Base-by-base conservation (phyloP, 2,329 filamentous ascomycete genomes). In the Verticillium nonalfalfae region DNA sequence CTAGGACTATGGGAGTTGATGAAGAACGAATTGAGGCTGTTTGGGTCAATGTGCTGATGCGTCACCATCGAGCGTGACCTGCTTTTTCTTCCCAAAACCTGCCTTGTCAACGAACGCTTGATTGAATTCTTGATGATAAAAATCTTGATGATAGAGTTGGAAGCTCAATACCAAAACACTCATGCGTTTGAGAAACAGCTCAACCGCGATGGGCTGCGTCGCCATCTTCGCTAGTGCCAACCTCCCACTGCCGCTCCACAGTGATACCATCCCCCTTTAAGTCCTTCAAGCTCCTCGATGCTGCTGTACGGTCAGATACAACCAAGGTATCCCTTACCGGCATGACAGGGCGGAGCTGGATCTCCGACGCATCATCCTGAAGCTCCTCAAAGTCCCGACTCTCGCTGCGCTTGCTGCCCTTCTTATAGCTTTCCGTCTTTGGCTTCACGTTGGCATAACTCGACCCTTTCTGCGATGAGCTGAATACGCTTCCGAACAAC, bases 341-440 rank as follows among this genome's bases (percentile, higher is more conserved):
- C 57, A 50, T 45, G 57, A 50, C 39, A n/a, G 57, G 57, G 13
- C 45, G 57, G 3, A 58, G 57, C 57, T 58, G 57, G 14, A 58
- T 31, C 57, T 58, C 57, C 21, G 57, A 58, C 9, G 21, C 31
- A n/a, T 58, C 39, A 45, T 58, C 57, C 14, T 58, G 38, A 15
- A 58, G 39, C 39, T 45, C 57, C 39, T 58, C 39, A 31, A 58
- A 58, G 13, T 45, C 57, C 13, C 38, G 18, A 4, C 26, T 50
- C 18, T 18, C 21, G 33, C 57, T 58, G 38, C 39, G 57, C 38
- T 58, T 58, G 38, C 57, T 58, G 2, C 39, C 57, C 26, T 50
- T 50, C 14, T 15, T 21, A 26, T 40, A 58, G 2, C 35, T 39
- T 7, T 45, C 39, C 7, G 39, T 50, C 9, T 31, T 34, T 38